Conservation (phyloP, 257 asterid species). For the Henckelia pumila region DNA sequence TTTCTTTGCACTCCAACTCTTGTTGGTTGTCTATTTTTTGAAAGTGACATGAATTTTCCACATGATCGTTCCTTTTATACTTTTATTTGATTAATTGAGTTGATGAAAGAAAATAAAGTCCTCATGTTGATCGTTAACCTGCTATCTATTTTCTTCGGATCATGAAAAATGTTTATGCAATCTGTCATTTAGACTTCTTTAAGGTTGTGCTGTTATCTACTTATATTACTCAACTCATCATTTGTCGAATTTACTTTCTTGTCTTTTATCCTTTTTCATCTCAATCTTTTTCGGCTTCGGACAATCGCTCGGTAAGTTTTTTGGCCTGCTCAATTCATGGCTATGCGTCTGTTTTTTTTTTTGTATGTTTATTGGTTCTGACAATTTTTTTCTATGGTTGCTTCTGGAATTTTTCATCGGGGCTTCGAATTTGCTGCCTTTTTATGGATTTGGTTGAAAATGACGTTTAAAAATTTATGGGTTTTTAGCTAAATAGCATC, state of each 20-base stretch:
- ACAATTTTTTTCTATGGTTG: no score
- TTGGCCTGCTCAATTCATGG: neutral
- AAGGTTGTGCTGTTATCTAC: neutral
- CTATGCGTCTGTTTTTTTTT: neutral
- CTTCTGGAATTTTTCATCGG: neutral
- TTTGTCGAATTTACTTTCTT: neutral
- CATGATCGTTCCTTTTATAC: neutral
- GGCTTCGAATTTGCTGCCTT: neutral
- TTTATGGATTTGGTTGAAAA: constrained; percentile 2
- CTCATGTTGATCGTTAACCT: neutral
- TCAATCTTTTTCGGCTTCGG: neutral
- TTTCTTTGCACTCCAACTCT: neutral
- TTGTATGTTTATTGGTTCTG: neutral
- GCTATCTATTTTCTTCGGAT: no score
- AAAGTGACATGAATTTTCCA: neutral
- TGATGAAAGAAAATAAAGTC: neutral
- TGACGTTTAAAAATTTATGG: neutral
- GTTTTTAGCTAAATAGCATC: constrained; percentile 4
- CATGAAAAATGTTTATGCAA: neutral
- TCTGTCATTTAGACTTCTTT: neutral
- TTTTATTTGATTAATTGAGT: neutral
- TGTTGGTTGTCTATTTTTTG: neutral
- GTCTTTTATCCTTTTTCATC: neutral
- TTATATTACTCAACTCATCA: neutral
- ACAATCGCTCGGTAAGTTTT: neutral